Conservation (phyloP, 192 early-diverging fungal species). For the Physocladia obscura region DNA sequence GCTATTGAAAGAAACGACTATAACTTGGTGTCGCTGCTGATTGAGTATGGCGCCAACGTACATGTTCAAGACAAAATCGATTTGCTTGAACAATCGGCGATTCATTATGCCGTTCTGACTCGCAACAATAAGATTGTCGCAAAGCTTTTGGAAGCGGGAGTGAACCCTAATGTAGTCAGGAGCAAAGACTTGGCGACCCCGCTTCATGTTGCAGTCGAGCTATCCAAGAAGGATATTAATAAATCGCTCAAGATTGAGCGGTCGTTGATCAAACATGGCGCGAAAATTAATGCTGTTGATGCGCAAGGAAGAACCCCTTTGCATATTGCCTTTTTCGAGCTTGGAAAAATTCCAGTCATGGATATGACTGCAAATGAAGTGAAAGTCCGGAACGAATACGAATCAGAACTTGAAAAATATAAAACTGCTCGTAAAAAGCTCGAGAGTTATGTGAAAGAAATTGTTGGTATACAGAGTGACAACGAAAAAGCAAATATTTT, state of each 20-base stretch:
- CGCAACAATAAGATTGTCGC: constrained; percentile 44
- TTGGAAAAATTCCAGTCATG: constrained; percentile 44
- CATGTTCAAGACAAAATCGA: constrained; percentile 28
- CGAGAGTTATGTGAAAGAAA: neutral
- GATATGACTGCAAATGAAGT: constrained; percentile 23
- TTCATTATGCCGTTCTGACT: constrained; percentile 45
- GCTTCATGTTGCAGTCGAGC: constrained; percentile 51
- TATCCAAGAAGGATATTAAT: constrained; percentile 47
- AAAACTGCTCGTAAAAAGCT: neutral
- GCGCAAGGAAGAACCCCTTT: constrained; percentile 51
- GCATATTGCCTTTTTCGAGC: constrained; percentile 48
- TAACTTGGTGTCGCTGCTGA: constrained; percentile 1
- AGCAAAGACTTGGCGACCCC: constrained; percentile 40
- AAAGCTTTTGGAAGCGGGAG: constrained; percentile 45
- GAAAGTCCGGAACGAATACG: constrained; percentile 20
- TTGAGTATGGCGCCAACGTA: constrained; percentile 26
- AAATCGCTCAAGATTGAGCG: constrained; percentile 49
- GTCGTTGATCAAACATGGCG: constrained; percentile 40
- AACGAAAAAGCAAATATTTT: constrained; percentile 1
- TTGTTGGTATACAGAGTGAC: neutral
- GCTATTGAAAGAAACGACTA: constrained; percentile 4
- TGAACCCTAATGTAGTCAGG: constrained; percentile 6
- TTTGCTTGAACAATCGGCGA: constrained; percentile 19
- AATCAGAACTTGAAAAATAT: neutral
- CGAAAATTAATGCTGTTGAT: constrained; percentile 52